Evolutionary conservation across 2,329 filamentous ascomycete genomes (phyloP).

Genomic region (Lachnellula arida): DNA sequence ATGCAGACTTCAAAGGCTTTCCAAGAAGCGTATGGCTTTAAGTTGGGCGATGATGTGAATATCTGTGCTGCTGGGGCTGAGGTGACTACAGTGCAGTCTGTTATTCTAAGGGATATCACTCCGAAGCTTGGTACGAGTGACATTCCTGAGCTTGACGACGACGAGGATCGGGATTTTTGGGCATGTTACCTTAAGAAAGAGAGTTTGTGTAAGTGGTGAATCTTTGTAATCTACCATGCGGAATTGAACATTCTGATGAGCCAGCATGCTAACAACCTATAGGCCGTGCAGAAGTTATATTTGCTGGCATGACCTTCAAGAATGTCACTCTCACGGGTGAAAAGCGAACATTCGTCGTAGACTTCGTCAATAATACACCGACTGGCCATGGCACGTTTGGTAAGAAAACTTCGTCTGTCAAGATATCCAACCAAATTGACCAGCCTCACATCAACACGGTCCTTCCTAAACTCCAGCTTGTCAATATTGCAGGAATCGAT

Average conservation of each 20-base stretch:
- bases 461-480: conserved; percentile 33
- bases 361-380: conserved; percentile 46
- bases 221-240: background rate
- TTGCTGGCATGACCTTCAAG: conserved; percentile 67
- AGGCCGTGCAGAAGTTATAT: conserved; percentile 63
- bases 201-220: conserved; percentile 33
- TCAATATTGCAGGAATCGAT: conserved; percentile 63
- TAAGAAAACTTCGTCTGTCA: conserved; percentile 18
- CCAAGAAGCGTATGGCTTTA: conserved; percentile 67
- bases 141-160: conserved; percentile 27
- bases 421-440: conserved; percentile 19
- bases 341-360: conserved; percentile 57
- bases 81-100: conserved; percentile 50
- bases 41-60: conserved; percentile 64
- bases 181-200: conserved; percentile 41
- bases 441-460: conserved; percentile 4
- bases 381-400: conserved; percentile 35
- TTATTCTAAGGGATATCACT: conserved; percentile 58
- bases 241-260: background rate
- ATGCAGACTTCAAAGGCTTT: conserved; percentile 70
- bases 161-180: conserved; percentile 40
- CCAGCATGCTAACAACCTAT: conserved; percentile 16
- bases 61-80: conserved; percentile 49
- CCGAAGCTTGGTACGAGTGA: conserved; percentile 27
- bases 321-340: conserved; percentile 51